Percentiles rank a stretch among this genome's conserved stretches.
Conservation (phyloP, 371 early-diverging fungal genomes). For the Rhizopus microsporus region DNA sequence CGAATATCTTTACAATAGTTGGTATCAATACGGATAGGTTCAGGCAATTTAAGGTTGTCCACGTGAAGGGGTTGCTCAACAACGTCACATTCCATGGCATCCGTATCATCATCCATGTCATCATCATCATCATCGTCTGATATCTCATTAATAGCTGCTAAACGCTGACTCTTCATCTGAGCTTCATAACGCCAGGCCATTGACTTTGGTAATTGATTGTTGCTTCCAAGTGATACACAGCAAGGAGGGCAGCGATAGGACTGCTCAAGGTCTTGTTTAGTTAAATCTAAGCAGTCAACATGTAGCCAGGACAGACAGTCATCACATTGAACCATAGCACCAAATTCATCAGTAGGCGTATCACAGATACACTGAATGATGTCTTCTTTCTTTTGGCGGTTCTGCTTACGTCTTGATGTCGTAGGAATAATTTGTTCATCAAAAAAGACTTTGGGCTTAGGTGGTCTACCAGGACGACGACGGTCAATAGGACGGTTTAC, state of each 20-base stretch:
- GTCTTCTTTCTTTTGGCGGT: constrained; percentile 9
- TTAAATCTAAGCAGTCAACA: constrained; percentile 49
- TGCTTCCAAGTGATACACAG: constrained; percentile 21
- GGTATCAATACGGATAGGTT: neutral
- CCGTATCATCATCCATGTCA: neutral
- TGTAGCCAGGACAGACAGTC: constrained; percentile 58
- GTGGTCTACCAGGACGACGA: constrained; percentile 22
- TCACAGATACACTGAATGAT: constrained; percentile 48
- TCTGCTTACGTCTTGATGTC: neutral
- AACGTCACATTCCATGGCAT: neutral
- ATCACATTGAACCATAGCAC: constrained; percentile 60
- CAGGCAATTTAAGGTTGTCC: neutral
- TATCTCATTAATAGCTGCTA: constrained; percentile 20
- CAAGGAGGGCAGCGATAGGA: constrained; percentile 53
- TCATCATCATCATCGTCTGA: constrained; percentile 27
- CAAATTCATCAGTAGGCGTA: constrained; percentile 48
- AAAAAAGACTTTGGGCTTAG: constrained; percentile 7
- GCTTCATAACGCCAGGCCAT: constrained; percentile 41
- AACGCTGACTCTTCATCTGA: constrained; percentile 28
- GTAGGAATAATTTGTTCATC: constrained; percentile 4
- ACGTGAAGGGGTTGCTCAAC: neutral
- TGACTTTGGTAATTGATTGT: constrained; percentile 10
- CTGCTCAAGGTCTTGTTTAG: constrained; percentile 36
- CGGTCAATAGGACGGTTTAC: constrained; percentile 8
- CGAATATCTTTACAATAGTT: neutral